Conservation (phyloP, 192 early-diverging fungal species). For the Phycomyces nitens region DNA sequence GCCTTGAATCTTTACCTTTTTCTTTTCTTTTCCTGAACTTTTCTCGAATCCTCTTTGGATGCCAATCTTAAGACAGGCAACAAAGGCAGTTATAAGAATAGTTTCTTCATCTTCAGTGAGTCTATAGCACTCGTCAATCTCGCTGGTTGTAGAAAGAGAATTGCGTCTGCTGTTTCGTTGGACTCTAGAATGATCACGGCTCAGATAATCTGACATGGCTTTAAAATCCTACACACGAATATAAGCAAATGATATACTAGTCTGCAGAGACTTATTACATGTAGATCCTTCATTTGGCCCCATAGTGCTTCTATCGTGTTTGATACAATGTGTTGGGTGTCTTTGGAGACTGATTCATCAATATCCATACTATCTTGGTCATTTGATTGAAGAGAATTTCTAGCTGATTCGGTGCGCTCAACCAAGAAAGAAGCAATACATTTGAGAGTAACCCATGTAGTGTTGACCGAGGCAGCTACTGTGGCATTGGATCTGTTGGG, state of each 20-base stretch:
- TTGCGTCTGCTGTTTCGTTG: neutral
- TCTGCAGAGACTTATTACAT: neutral
- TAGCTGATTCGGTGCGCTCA: conserved; percentile 26
- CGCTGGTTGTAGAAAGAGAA: neutral
- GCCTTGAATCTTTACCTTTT: conserved; percentile 33
- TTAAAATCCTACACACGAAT: conserved; percentile 41
- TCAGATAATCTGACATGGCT: conserved; percentile 48
- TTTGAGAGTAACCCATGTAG: conserved; percentile 44
- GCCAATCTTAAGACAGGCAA: conserved; percentile 35
- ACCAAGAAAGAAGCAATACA: conserved; percentile 44
- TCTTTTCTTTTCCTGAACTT: conserved; percentile 1
- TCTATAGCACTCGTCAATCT: conserved; percentile 37
- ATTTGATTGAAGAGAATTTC: neutral
- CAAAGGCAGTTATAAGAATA: conserved; percentile 47
- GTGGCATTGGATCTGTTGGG: neutral
- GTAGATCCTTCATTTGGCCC: conserved; percentile 10
- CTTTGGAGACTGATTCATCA: conserved; percentile 3
- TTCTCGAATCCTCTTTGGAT: conserved; percentile 16
- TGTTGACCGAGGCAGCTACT: conserved; percentile 24
- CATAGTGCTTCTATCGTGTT: conserved; percentile 24
- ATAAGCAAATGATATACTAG: neutral
- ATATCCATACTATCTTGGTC: neutral
- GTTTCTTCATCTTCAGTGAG: conserved; percentile 53
- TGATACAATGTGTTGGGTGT: neutral
- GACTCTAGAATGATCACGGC: conserved; percentile 21